These are phyloP conservation scores for Phytophthora pistaciae DNA, from an alignment of 352 stramenopile species.

Conservation along the genomic window DNA sequence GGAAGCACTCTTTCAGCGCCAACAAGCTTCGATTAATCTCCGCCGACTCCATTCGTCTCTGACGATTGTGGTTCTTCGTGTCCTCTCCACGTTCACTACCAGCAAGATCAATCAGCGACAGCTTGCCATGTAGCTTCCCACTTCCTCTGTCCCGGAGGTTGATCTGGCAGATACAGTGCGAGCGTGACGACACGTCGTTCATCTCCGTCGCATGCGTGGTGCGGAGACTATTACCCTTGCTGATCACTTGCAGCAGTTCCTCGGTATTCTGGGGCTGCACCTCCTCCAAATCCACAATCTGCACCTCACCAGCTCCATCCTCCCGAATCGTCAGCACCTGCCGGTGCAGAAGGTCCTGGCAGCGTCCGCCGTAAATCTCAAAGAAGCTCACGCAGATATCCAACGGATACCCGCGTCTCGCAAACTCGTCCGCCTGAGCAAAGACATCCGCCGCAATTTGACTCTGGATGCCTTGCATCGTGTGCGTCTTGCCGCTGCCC, in stretches of 20 bases:
- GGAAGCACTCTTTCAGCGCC: constrained; percentile 97
- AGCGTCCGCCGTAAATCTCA: constrained; percentile 97
- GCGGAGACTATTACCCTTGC: constrained; percentile 92
- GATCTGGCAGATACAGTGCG: constrained; percentile 97
- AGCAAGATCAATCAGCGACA: constrained; percentile 97
- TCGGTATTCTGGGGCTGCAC: constrained; percentile 89
- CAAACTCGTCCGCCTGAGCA: constrained; percentile 71
- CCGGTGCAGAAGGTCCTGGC: constrained; percentile 94
- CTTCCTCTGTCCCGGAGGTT: constrained; percentile 70
- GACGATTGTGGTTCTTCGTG: constrained; percentile 93
- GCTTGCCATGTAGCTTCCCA: constrained; percentile 78
- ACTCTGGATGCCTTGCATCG: constrained; percentile 93
- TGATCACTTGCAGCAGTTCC: constrained; percentile 94
- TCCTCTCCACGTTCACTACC: constrained; percentile 97
- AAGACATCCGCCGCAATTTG: constrained; percentile 84
- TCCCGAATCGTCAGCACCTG: constrained; percentile 94
- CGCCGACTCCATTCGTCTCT: constrained; percentile 95
- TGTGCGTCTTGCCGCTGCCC: constrained; percentile 94
- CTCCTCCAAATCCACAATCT: constrained; percentile 96
- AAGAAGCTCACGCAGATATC: constrained; percentile 95
- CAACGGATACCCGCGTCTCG: constrained; percentile 60
- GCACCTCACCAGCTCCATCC: constrained; percentile 94
- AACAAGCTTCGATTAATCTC: constrained; percentile 99
- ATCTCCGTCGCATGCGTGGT: constrained; percentile 97
- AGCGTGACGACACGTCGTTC: constrained; percentile 96